Evolutionary conservation across 768 basidiomycete genomes (phyloP), one percentile per base, ranked within the genome.

Genomic region (Kondoa malvinella): DNA sequence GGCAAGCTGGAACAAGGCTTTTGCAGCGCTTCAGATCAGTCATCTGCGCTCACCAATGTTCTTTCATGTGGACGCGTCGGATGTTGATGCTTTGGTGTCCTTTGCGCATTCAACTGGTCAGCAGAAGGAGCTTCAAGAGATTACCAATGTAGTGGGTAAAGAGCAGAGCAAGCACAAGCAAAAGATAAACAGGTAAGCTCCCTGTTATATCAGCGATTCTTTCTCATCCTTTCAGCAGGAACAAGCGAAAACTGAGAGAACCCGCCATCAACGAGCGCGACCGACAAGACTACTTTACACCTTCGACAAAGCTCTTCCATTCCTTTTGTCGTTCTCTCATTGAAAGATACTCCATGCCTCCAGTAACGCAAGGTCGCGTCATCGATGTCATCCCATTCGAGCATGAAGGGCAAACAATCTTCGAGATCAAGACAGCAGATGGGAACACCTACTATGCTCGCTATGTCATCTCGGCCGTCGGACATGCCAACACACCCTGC

Each of bases 51-150:
- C 40, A 67, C 14, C 75, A 12, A 72, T 76, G 70, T 67, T 74
- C 27, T 76, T 74, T 31, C 74, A 76, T 57, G 70, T 72, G 0
- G 29, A 62, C 17, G 74, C 75, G 2, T 67, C 73, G 1, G 75
- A 74, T 31, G 60, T 66, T 17, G 71, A 76, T 40, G 71, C 71
- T 4, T 64, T 76, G 8, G 66, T 74, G n/a, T 65, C 71, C 4
- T 74, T 71, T 56, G 67, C 75, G 4, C 56, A 60, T 26, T 12
- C 67, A 4, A 40, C 3, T 29, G 68, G 57, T 25, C 56, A 63
- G 3, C 66, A 71, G 21, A 27, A 66, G 25, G 72, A 76, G 63
- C 68, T 76, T 8, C 34, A 34, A 25, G 66, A 72, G 67, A 72
- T 76, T 50, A 57, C 50, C 12, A 69, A 68, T 2, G 73, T 73